These are phyloP conservation scores for Carnegiea gigantea DNA, from an alignment of 179 eudicot species.

Conservation along the genomic window DNA sequence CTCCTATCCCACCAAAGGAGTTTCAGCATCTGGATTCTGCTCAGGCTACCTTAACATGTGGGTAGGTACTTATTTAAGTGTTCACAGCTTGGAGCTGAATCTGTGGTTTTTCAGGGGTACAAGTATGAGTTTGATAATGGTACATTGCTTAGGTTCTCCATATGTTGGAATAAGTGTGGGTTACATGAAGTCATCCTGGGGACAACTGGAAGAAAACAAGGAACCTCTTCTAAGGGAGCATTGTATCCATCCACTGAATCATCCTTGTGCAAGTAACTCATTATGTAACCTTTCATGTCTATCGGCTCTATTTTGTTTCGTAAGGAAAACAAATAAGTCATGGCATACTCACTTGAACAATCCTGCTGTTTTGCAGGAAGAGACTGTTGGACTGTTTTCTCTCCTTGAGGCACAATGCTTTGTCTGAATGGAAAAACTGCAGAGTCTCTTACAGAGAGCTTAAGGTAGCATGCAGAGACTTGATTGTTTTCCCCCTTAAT, in stretches of 20 bases:
- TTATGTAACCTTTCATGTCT: neutral
- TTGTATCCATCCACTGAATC: slow-evolving; percentile 73
- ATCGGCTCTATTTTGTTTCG: neutral
- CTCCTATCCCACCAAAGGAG: slow-evolving; percentile 72
- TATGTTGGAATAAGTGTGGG: slow-evolving; percentile 78
- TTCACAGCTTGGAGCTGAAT: slow-evolving; percentile 12
- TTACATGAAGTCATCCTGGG: slow-evolving; percentile 90
- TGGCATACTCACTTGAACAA: too few relatives aligned
- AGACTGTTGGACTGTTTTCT: slow-evolving; percentile 67
- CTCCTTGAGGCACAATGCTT: slow-evolving; percentile 34
- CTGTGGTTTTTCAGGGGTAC: neutral
- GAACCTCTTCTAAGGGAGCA: slow-evolving; percentile 92
- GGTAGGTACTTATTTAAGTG: slow-evolving; percentile 46
- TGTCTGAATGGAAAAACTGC: slow-evolving; percentile 23
- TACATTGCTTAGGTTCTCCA: slow-evolving; percentile 58
- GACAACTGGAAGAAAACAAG: slow-evolving; percentile 93
- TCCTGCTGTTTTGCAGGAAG: slow-evolving; percentile 50
- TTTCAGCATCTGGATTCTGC: slow-evolving; percentile 83
- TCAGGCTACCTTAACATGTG: slow-evolving; percentile 73
- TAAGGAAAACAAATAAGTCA: too few relatives aligned
- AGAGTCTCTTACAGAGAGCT: slow-evolving; percentile 53
- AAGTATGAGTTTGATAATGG: slow-evolving; percentile 12
- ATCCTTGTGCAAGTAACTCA: slow-evolving; percentile 79
- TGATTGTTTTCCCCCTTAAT: neutral
- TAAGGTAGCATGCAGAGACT: slow-evolving; percentile 46